Conservation (phyloP, 371 early-diverging fungal species). For the Umbelopsis sp. region DNA sequence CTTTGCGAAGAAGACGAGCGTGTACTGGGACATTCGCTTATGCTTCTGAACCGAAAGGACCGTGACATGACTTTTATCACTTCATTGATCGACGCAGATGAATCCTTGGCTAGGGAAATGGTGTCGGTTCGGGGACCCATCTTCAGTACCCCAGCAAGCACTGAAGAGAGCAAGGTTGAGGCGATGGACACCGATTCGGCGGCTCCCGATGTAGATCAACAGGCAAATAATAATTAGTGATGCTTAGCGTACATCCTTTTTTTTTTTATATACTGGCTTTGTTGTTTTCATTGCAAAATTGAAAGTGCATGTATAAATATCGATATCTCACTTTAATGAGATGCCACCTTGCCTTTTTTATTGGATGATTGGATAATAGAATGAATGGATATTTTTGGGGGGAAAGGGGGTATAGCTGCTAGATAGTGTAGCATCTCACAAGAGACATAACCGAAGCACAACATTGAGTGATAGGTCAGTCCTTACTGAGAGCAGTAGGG, state of each 20-base stretch:
- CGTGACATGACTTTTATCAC: not conserved
- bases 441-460: too few relatives aligned
- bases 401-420: conserved; percentile 1
- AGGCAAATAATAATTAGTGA: not conserved
- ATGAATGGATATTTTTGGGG: not conserved
- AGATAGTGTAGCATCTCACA: not conserved
- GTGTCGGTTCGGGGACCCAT: not conserved
- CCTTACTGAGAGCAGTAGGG: not conserved
- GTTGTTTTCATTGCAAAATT: too few relatives aligned
- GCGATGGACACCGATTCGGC: not conserved
- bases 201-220: not conserved
- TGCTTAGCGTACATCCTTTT: too few relatives aligned
- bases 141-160: not conserved
- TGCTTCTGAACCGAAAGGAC: conserved; percentile 28
- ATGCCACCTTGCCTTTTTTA: not conserved
- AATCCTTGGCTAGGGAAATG: not conserved
- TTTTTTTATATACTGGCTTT: too few relatives aligned
- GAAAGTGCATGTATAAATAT: not conserved
- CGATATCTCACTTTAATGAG: not conserved
- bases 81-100: conserved; percentile 1
- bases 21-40: conserved; percentile 30
- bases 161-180: not conserved
- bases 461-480: too few relatives aligned
- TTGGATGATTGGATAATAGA: too few relatives aligned
- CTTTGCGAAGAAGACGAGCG: conserved; percentile 56